Evolutionary conservation across 805 yeast species (phyloP).

Genomic region (Myxozyma lipomycoides): DNA sequence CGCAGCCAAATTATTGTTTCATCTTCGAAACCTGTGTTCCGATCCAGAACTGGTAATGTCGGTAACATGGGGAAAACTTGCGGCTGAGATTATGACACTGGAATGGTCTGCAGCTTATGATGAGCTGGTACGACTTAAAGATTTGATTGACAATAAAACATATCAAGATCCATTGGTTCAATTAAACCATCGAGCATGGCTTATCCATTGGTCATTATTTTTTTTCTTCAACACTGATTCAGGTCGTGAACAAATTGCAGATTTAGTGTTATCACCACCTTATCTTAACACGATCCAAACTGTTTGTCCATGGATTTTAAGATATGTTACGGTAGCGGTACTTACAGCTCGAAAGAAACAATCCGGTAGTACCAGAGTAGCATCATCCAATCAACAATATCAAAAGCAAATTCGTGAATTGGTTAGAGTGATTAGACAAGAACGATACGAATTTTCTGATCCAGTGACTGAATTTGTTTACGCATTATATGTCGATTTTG

Average conservation of each 20-base stretch:
- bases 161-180: constrained; percentile 53
- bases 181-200: constrained; percentile 62
- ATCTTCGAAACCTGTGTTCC: constrained; percentile 47
- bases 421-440: constrained; percentile 55
- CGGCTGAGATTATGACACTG: constrained; percentile 52
- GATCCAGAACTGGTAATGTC: constrained; percentile 49
- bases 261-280: constrained; percentile 55
- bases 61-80: constrained; percentile 68
- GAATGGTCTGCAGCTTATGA: constrained; percentile 53
- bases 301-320: constrained; percentile 65
- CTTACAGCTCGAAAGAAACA: constrained; percentile 41
- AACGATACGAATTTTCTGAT: constrained; percentile 60
- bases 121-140: constrained; percentile 54
- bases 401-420: constrained; percentile 57
- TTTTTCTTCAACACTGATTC: constrained; percentile 53
- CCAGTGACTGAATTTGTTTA: constrained; percentile 58
- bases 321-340: constrained; percentile 64
- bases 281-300: constrained; percentile 66
- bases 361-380: background rate
- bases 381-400: constrained; percentile 34
- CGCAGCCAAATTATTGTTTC: constrained; percentile 56
- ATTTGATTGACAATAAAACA: constrained; percentile 51
- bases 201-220: constrained; percentile 66
- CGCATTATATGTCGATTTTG: constrained; percentile 55
- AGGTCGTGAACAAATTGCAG: constrained; percentile 53